Conservation (phyloP, 768 basidiomycete species). For the Tylopilus felleus region DNA sequence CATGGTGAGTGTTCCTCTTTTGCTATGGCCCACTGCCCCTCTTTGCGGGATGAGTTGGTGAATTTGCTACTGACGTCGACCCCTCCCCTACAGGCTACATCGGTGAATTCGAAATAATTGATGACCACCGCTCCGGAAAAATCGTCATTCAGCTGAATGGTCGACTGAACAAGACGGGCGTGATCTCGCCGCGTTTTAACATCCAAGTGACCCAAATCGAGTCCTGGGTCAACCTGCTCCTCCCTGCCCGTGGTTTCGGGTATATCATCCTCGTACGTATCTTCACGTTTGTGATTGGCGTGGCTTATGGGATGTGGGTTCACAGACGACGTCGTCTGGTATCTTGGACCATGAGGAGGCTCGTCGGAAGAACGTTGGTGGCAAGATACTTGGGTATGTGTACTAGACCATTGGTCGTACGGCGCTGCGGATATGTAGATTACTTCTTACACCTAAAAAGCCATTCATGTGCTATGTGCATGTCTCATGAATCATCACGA, state of each 20-base stretch:
- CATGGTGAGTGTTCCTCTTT: constrained; percentile 67
- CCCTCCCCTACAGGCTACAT: constrained; percentile 71
- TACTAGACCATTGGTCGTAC: constrained; percentile 51
- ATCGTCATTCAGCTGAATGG: constrained; percentile 98
- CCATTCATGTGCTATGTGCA: not conserved
- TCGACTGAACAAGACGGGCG: constrained; percentile 98
- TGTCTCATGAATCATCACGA: not conserved
- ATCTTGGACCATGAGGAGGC: constrained; percentile 99
- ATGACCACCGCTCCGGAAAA: constrained; percentile 98
- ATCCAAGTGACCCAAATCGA: constrained; percentile 91
- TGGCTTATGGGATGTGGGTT: not conserved
- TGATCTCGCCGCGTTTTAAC: constrained; percentile 99
- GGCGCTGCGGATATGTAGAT: constrained; percentile 19
- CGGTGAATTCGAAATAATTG: constrained; percentile 97
- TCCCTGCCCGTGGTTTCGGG: constrained; percentile 95
- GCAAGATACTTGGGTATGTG: constrained; percentile 90
- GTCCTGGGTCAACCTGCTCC: constrained; percentile 93
- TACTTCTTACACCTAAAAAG: constrained; percentile 18
- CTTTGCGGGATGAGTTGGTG: not conserved
- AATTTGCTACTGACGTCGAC: not conserved
- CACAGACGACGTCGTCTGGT: constrained; percentile 91
- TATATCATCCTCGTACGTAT: constrained; percentile 85
- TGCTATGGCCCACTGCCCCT: not conserved
- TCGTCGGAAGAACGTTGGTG: constrained; percentile 95
- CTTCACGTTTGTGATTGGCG: not conserved